These are phyloP conservation scores for Rhodotorula sp. DNA, from an alignment of 1,284 basidiomycete genomes.

Conservation along the genomic window DNA sequence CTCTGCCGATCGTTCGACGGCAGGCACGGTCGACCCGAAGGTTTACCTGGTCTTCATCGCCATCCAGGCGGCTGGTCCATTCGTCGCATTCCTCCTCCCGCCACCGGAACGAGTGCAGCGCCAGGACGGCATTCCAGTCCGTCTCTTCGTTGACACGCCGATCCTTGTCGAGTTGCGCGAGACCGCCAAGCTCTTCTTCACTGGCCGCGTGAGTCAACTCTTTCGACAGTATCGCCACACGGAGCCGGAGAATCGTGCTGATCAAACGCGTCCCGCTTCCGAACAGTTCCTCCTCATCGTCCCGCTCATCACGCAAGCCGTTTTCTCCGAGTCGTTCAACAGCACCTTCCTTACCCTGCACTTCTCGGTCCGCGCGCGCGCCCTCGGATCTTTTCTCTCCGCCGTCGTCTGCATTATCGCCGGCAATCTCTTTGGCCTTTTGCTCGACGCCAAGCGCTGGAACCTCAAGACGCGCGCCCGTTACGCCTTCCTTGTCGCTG, in stretches of 20 bases:
- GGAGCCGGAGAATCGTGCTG: background rate
- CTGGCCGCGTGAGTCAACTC: slow-evolving; percentile 36
- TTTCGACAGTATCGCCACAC: no score
- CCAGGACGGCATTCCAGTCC: slow-evolving; percentile 25
- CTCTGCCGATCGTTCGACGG: slow-evolving; percentile 44
- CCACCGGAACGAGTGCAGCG: slow-evolving; percentile 33
- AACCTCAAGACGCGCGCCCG: slow-evolving; percentile 20
- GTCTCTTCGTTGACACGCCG: slow-evolving; percentile 39
- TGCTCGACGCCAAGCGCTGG: slow-evolving; percentile 6
- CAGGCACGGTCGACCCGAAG: slow-evolving; percentile 46
- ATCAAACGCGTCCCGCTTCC: slow-evolving; percentile 7
- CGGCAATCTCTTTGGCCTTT: slow-evolving; percentile 26
- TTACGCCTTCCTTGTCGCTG: slow-evolving; percentile 5
- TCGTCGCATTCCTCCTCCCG: slow-evolving; percentile 31
- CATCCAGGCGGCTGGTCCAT: slow-evolving; percentile 39
- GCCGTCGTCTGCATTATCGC: slow-evolving; percentile 27
- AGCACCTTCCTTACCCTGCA: slow-evolving; percentile 26
- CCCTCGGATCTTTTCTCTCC: slow-evolving; percentile 29
- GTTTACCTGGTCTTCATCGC: slow-evolving; percentile 52
- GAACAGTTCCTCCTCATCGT: slow-evolving; percentile 44
- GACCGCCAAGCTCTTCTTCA: slow-evolving; percentile 42
- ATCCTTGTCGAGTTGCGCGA: slow-evolving; percentile 40
- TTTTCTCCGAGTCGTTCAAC: slow-evolving; percentile 32
- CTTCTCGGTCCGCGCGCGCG: slow-evolving; percentile 30
- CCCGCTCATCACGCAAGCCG: slow-evolving; percentile 32